Evolutionary conservation across 1,284 basidiomycete species (phyloP).

Genomic region (Moesziomyces parantarcticus): DNA sequence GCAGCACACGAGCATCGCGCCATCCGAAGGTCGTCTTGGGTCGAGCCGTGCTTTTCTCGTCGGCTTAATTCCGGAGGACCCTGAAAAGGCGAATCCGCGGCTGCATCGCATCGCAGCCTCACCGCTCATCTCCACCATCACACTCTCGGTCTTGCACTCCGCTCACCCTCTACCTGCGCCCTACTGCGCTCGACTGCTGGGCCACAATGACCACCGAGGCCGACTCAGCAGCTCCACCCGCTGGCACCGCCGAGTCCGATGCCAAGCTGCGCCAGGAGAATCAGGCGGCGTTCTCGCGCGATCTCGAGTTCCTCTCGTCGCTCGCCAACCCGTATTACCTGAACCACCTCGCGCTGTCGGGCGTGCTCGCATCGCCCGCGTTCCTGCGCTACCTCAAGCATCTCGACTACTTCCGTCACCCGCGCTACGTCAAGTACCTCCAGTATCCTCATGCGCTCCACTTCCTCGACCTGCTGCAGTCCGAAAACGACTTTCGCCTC

Average conservation of each 20-base stretch:
- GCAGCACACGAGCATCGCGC: slow-evolving; percentile 14
- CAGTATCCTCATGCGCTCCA: slow-evolving; percentile 61
- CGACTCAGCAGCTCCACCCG: background rate
- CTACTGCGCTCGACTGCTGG: no score
- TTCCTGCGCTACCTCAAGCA: slow-evolving; percentile 59
- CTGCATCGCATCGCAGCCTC: background rate
- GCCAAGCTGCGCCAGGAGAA: slow-evolving; percentile 28
- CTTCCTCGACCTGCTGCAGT: slow-evolving; percentile 54
- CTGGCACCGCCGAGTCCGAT: slow-evolving; percentile 1
- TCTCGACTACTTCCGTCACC: slow-evolving; percentile 58
- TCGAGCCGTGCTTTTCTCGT: background rate
- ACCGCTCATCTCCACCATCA: slow-evolving; percentile 10
- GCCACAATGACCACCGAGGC: background rate
- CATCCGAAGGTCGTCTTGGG: slow-evolving; percentile 20
- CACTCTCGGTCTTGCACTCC: background rate
- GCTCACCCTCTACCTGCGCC: background rate
- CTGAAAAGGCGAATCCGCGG: slow-evolving; percentile 14
- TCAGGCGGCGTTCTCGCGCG: slow-evolving; percentile 56
- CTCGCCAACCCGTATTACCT: slow-evolving; percentile 63
- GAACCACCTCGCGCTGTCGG: slow-evolving; percentile 54
- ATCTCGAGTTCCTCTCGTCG: slow-evolving; percentile 62
- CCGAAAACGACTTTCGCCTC: slow-evolving; percentile 51
- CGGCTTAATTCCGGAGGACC: slow-evolving; percentile 40
- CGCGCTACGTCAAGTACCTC: slow-evolving; percentile 57
- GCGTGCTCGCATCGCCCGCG: slow-evolving; percentile 40